Percentiles rank a stretch among this genome's conserved stretches.
phyloP scores from a whole-genome alignment of 1,139 yeast genomes.

The Scheffersomyces quercinus region DNA sequence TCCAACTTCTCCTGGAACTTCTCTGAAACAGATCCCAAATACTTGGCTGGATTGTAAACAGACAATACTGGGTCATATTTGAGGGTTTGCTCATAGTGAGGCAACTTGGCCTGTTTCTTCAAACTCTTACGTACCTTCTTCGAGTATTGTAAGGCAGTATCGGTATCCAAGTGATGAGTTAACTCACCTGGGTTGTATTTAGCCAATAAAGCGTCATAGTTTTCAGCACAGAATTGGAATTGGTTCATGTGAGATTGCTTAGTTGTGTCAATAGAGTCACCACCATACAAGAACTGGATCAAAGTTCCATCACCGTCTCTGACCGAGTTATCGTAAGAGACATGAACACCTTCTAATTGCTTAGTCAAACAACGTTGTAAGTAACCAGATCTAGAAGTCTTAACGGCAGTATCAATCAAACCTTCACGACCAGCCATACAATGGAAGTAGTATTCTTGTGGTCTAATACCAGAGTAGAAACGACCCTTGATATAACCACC shows the following conservation, averaged over 20 bases:
- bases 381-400: conserved; percentile 98
- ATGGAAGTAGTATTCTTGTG: conserved; percentile 99
- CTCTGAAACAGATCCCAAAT: conserved; percentile 92
- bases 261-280: conserved; percentile 93
- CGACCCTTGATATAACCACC: conserved; percentile 98
- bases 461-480: conserved; percentile 96
- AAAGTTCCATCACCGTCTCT: conserved; percentile 95
- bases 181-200: conserved; percentile 85
- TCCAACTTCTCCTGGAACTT: conserved; percentile 83
- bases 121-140: conserved; percentile 79
- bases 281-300: conserved; percentile 95
- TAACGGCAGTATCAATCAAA: conserved; percentile 98
- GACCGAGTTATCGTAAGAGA: conserved; percentile 91
- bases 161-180: conserved; percentile 77
- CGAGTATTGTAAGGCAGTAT: conserved; percentile 72
- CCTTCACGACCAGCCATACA: conserved; percentile 99
- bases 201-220: conserved; percentile 80
- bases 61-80: conserved; percentile 91
- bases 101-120: conserved; percentile 63
- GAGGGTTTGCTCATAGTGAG: conserved; percentile 61
- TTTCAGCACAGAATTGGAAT: conserved; percentile 89
- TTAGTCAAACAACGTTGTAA: conserved; percentile 97
- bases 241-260: conserved; percentile 93
- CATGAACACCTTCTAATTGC: conserved; percentile 96
- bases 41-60: conserved; percentile 82